Conservation (phyloP, 768 basidiomycete genomes). For the Rhodotorula sphaerocarpa region DNA sequence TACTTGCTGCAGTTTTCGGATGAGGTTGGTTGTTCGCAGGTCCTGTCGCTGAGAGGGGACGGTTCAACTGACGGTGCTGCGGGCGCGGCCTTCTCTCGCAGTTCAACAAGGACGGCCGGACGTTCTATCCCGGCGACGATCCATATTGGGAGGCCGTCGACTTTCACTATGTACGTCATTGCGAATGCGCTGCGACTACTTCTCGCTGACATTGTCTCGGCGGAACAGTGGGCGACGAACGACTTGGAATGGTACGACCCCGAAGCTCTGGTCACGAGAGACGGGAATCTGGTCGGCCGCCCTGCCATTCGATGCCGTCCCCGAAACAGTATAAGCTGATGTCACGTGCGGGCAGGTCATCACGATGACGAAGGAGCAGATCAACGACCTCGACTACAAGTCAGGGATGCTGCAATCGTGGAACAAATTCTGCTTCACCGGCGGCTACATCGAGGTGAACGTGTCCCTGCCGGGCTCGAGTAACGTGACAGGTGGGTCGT, state of each 20-base stretch:
- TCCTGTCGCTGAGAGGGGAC: too few relatives aligned
- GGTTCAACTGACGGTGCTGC: too few relatives aligned
- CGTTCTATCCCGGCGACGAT: conserved; percentile 53
- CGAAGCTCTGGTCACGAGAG: conserved; percentile 60
- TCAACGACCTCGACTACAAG: conserved; percentile 73
- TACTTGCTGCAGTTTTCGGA: conserved; percentile 80
- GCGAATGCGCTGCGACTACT: not conserved
- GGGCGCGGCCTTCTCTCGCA: too few relatives aligned
- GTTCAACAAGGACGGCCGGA: conserved; percentile 57
- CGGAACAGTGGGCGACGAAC: conserved; percentile 44
- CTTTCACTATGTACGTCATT: conserved; percentile 44
- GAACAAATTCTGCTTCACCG: conserved; percentile 87
- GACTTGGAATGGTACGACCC: conserved; percentile 88
- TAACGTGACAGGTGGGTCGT: conserved; percentile 13
- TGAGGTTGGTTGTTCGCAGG: too few relatives aligned
- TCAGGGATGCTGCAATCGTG: conserved; percentile 69
- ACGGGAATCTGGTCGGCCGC: conserved; percentile 53
- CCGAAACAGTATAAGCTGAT: too few relatives aligned
- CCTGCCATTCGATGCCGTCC: conserved; percentile 4
- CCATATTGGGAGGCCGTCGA: conserved; percentile 44
- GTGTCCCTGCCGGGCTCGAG: conserved; percentile 33
- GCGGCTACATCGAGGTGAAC: conserved; percentile 64
- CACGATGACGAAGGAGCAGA: conserved; percentile 57
- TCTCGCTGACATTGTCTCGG: not conserved
- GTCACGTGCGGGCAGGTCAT: conserved; percentile 47